Base-by-base conservation (phyloP, 495 filamentous ascomycete species). In the Aspergillus sparsus region DNA sequence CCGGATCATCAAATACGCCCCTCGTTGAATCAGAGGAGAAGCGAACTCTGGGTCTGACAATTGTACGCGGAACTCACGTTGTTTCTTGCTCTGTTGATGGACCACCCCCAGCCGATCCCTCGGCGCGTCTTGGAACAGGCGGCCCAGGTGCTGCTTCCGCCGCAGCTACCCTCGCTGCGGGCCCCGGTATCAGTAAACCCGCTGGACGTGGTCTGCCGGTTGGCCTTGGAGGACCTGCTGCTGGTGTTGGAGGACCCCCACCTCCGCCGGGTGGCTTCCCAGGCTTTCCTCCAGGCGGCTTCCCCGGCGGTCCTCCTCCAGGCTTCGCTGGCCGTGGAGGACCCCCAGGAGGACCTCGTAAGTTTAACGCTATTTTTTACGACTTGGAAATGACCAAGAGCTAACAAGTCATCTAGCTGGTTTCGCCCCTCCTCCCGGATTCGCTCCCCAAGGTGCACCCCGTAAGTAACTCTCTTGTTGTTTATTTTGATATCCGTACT, bases 51-150 rank as follows among this genome's bases (percentile, higher is more conserved):
- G 94, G 94, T 59, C 83, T 99, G 60, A 96, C 91, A 41, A 99
- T 99, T 61, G 83, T 98, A 60, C 92, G 94, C 60, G 94, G 94
- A 63, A 89, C 92, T 36, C 87, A 95, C 66, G 93, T 99, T 49
- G 87, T 98, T 46, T 95, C 92, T 31, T 86, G 94, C 62, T 96
- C 94, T 3, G 93, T 98, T 57, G 94, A 98, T 66, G 95, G 92
- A 62, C 93, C 94, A 36, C 94, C 94, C n/a, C 92, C 94, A 21
- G 89, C 92, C 58, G 95, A 99, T 68, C 93, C 93, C 33, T 89
- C 92, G 64, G 87, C 93, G 33, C 86, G 94, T 74, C 82, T 99
- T 54, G 94, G 92, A 59, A 85, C 89, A 66, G 82, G 83, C 59
- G 90, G 86, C 32, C 82, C 89, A 33, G 85, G 83, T 61, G 89